Evolutionary conservation across 495 filamentous ascomycete species (phyloP).

Genomic region (Astrothelium macrocarpum): DNA sequence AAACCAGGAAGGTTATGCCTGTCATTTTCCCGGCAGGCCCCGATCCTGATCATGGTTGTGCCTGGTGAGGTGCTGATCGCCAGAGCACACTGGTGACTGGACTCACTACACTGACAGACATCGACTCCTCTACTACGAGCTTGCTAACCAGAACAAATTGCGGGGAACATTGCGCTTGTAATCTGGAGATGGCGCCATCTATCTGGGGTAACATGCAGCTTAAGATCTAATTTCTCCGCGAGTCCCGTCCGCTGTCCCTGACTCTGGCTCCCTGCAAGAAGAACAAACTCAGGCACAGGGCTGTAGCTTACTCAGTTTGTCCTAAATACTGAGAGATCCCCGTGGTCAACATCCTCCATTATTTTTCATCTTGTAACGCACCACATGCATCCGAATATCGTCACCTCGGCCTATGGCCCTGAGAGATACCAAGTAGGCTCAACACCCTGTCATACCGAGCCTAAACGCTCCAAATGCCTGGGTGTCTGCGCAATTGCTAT

Average conservation of each 20-base stretch:
- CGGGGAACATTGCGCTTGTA: background rate
- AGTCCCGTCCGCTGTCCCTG: background rate
- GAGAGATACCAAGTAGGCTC: background rate
- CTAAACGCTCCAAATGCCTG: background rate
- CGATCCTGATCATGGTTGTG: too few species aligned
- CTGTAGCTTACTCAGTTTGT: background rate
- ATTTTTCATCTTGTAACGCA: background rate
- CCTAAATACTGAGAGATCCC: background rate
- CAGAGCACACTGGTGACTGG: too few species aligned
- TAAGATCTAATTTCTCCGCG: background rate
- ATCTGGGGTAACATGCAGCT: background rate
- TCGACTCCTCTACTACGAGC: background rate
- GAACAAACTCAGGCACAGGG: background rate
- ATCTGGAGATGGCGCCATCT: background rate
- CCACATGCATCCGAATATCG: conserved; percentile 1
- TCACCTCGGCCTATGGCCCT: background rate
- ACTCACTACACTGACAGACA: too few species aligned
- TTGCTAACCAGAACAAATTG: background rate
- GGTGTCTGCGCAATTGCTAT: background rate
- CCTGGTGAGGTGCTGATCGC: too few species aligned
- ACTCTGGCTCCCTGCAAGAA: background rate
- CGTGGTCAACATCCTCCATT: too few species aligned
- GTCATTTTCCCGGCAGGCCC: too few species aligned
- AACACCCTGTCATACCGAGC: background rate
- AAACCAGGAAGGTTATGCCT: too few species aligned